phyloP scores from a whole-genome alignment of 345 rosid genomes.

The Sisymbrium altissimum region DNA sequence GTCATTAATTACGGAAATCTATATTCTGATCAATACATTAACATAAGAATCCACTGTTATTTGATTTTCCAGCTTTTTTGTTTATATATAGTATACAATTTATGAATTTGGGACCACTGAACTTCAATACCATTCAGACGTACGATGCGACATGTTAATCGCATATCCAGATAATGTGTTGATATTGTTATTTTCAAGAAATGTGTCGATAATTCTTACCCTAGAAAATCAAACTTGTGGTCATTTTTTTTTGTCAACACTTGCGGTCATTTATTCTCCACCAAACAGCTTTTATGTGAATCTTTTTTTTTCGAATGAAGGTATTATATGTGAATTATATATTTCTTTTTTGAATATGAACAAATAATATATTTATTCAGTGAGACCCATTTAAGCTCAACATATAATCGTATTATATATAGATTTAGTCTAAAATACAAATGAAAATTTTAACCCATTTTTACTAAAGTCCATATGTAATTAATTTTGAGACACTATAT shows the following conservation, averaged over 20 bases:
- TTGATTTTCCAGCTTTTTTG: background rate
- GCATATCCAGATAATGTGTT: background rate
- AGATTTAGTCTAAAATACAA: background rate
- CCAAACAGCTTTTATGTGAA: constrained; percentile 4
- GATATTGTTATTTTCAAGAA: background rate
- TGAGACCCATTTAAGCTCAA: background rate
- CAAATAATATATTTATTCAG: background rate
- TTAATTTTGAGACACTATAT: background rate
- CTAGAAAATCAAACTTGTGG: background rate
- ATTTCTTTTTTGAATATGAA: background rate
- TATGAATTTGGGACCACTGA: background rate
- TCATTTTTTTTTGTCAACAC: no score
- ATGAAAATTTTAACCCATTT: background rate
- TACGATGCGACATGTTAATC: background rate
- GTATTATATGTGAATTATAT: no score
- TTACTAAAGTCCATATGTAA: background rate
- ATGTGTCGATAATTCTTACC: background rate
- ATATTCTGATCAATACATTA: background rate
- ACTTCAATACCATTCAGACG: background rate
- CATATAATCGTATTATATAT: background rate
- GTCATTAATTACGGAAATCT: background rate
- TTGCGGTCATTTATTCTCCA: background rate
- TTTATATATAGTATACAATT: background rate
- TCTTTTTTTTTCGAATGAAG: no score
- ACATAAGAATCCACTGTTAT: background rate